Evolutionary conservation across 305 asterid species (phyloP).

Genomic region (Ajuga reptans): DNA sequence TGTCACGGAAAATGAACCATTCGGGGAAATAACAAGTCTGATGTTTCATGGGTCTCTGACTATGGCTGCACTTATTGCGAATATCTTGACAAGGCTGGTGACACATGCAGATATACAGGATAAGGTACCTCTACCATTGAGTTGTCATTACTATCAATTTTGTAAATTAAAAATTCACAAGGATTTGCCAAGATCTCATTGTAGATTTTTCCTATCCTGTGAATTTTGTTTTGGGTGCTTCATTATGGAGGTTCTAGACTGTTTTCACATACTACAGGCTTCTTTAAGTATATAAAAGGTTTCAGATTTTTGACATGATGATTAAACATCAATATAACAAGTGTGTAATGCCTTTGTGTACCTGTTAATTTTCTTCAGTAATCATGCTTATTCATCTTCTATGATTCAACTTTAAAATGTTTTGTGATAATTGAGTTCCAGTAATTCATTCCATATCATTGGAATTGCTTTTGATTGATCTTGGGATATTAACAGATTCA

Average conservation of each 20-base stretch:
- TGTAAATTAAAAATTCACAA: background rate
- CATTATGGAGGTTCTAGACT: conserved; percentile 2
- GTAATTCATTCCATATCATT: background rate
- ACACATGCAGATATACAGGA: conserved; percentile 33
- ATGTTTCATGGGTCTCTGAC: conserved; percentile 45
- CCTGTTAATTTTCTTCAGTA: background rate
- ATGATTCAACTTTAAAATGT: background rate
- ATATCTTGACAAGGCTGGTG: conserved; percentile 38
- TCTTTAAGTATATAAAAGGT: background rate
- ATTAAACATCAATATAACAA: background rate
- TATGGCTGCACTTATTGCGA: conserved; percentile 33
- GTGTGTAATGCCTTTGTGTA: background rate
- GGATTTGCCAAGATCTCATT: background rate
- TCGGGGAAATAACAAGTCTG: conserved; percentile 36
- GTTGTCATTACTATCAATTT: background rate
- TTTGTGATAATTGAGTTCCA: background rate
- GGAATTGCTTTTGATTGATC: conserved; percentile 7
- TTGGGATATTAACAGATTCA: conserved; percentile 29
- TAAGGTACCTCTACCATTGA: conserved; percentile 23
- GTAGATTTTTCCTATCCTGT: background rate
- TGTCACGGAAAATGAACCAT: conserved; percentile 25
- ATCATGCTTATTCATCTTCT: background rate
- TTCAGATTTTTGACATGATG: background rate
- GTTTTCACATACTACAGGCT: background rate
- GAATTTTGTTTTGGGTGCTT: conserved; percentile 7